Evolutionary conservation across 768 basidiomycete genomes (phyloP), one percentile per base, ranked within the genome.

Genomic region (Boletus rubescentipes): DNA sequence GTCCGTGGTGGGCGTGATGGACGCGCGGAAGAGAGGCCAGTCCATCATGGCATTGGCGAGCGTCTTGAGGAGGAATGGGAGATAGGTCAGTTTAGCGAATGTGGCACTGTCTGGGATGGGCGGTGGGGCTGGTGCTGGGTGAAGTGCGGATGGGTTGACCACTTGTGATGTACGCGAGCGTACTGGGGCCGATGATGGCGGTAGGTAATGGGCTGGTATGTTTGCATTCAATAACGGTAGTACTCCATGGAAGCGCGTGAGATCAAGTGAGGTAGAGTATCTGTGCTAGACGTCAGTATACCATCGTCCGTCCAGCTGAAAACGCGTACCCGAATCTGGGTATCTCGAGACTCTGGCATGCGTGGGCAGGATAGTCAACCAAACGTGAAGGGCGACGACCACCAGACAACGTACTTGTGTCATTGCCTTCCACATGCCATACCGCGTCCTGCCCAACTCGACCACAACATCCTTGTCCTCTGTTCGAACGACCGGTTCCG

Each of bases 381-480:
- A 32, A 0, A 6, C 16, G n/a, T 23, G 3, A 16, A 32, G 1
- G 18, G 12, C 18, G 11, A 43, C 3, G 11, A 34, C n/a, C 2
- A 42, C 23, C 3, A 36, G 18, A 39, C 18, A 57, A 51, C 73
- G 26, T 45, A 86, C 90, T 81, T 89, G 90, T 10, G 77, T 81
- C 92, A 94, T 94, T 3, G 90, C 87, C 61, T 89, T 90, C 86
- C 84, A 94, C 92, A 94, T 95, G 10, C 84, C 85, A 64, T 84
- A 82, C 49, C 92, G 76, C 14, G 89, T 91, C 58, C 90, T 75
- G 5, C 84, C 85, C 23, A 94, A 77, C 48, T 90, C 89, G 3
- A 92, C 80, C 3, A 86, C 73, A 10, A 79, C 71, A 53, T 90
- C 87, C 37, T 77, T 59, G 31, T 51, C 50, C 5, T 60, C 44